Conservation (phyloP, 176 grass and related monocot species). For the Miscanthus lutarioriparius region DNA sequence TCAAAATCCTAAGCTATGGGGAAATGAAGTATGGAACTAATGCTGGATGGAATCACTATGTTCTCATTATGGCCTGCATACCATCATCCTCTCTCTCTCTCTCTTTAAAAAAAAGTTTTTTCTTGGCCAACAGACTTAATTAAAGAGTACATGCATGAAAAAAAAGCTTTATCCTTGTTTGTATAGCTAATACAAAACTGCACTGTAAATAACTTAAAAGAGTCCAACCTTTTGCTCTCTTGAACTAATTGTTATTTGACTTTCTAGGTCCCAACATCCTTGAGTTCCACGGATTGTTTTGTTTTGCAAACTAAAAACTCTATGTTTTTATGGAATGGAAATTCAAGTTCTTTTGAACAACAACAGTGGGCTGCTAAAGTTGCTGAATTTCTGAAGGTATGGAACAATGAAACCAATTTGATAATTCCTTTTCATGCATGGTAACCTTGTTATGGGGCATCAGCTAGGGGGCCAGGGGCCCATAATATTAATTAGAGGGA, state of each 20-base stretch:
- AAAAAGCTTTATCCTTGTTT: neutral
- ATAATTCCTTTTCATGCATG: constrained; percentile 18
- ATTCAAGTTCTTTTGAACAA: constrained; percentile 72
- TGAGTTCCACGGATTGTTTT: constrained; percentile 80
- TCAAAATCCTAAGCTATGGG: neutral
- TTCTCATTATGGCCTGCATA: constrained; percentile 4
- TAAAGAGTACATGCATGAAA: neutral
- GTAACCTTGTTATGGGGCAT: neutral
- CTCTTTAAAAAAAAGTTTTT: neutral
- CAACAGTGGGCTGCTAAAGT: constrained; percentile 82
- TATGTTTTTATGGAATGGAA: constrained; percentile 78
- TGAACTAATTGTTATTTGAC: constrained; percentile 34
- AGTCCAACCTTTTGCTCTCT: constrained; percentile 6
- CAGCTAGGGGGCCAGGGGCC: neutral
- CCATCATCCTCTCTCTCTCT: neutral
- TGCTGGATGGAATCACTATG: neutral
- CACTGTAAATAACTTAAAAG: neutral
- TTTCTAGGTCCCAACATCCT: constrained; percentile 73
- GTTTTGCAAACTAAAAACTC: constrained; percentile 80
- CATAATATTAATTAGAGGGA: neutral
- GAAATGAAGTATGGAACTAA: constrained; percentile 14
- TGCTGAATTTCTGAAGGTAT: constrained; percentile 95
- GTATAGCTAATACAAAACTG: constrained; percentile 6
- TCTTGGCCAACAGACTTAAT: neutral
- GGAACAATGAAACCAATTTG: neutral